Evolutionary conservation across 805 yeast species (phyloP), one percentile per base, ranked within the genome.

Genomic region (Candida succiphila): DNA sequence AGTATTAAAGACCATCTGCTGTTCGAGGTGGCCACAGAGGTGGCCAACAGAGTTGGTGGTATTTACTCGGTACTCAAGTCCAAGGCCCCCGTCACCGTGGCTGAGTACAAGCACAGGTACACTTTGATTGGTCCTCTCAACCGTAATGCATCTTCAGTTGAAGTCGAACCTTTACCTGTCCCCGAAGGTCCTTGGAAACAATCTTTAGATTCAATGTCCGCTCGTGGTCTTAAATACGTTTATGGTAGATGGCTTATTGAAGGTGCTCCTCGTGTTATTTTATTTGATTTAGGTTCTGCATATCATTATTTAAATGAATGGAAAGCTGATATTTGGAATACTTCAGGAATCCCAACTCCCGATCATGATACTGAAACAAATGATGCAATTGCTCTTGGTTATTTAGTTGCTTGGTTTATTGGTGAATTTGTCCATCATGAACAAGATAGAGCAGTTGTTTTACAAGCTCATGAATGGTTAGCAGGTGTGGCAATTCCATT

Each of bases 201-300:
- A 18, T 65, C 94, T 1, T 63, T 89, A 46, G 78, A 79, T 37
- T 67, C 85, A 10, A 89, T 89, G 97, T 60, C 72, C 30, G 68
- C 71, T 13, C 67, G 96, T 31, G 97, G 97, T 21, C 73, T 89
- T 42, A 61, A 69, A 37, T 84, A 80, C 66, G 62, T 87, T 33
- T 88, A 89, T 51, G 97, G 96, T 30, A 71, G 96, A 38, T 89
- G 98, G 98, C 71, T 89, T 47, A 87, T 89, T 46, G 98, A 92
- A 54, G 96, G 97, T 15, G 95, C 97, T 1, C 98, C 98, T 17
- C 63, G 95, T 33, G 97, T 92, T 17, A 63, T 89, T 30, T 63
- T 89, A 31, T 92, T 92, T 48, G 97, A 89, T 54, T 67, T 86
- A 38, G 74, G 78, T 32, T 79, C 94, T 12, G 95, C 89, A 4